These are phyloP conservation scores for Pseudonitzschia multiseries DNA, from an alignment of 108 stramenopile genomes.

Conservation along the genomic window DNA sequence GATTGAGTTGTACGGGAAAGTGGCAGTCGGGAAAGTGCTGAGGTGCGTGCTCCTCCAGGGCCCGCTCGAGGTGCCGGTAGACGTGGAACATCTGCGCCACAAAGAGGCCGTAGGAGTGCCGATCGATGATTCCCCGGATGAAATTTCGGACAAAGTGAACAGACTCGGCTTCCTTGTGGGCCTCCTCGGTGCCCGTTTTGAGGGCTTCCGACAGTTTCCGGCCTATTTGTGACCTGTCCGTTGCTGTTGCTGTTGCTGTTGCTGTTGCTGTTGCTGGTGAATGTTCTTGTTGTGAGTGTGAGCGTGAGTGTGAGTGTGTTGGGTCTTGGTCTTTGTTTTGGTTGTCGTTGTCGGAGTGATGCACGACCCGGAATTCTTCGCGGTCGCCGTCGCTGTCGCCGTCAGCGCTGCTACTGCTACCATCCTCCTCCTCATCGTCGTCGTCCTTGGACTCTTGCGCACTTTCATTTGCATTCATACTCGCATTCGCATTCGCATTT, in stretches of 20 bases:
- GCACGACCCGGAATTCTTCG: neutral
- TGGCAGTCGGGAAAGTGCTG: slow-evolving; percentile 61
- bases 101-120: slow-evolving; percentile 61
- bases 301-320: no score
- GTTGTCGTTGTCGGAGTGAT: neutral
- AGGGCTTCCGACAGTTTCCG: slow-evolving; percentile 56
- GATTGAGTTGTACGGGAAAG: slow-evolving; percentile 71
- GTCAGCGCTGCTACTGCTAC: neutral
- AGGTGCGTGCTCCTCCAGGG: slow-evolving; percentile 62
- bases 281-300: no score
- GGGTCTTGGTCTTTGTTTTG: no score
- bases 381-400: neutral
- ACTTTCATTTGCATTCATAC: no score
- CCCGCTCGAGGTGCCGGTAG: slow-evolving; percentile 67
- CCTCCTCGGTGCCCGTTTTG: slow-evolving; percentile 76
- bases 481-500: slow-evolving; percentile 21
- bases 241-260: neutral
- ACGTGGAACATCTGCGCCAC: slow-evolving; percentile 68
- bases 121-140: slow-evolving; percentile 76
- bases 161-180: slow-evolving; percentile 85
- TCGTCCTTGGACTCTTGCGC: slow-evolving; percentile 4
- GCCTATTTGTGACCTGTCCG: neutral
- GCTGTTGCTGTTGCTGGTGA: neutral
- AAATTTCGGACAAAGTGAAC: slow-evolving; percentile 90
- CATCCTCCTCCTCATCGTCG: slow-evolving; percentile 6